A percentile compares a stretch with the other conserved stretches of the same genome.
Conservation (phyloP, 371 early-diverging fungal genomes). For the Mucor irregularis region DNA sequence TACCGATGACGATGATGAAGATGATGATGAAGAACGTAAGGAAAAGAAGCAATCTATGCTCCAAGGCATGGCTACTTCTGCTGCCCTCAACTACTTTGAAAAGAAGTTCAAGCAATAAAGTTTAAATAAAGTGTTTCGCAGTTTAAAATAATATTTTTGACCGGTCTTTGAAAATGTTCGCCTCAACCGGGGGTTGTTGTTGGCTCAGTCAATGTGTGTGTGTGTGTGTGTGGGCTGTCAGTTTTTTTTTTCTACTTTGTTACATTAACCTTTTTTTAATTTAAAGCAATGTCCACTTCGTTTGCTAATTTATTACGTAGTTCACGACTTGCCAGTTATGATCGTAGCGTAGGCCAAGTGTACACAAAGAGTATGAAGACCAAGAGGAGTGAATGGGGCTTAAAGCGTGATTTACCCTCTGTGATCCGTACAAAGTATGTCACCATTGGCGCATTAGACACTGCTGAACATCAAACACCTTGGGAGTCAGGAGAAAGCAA, state of each 20-base stretch:
- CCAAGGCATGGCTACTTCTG: slow-evolving; percentile 27
- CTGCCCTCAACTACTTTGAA: slow-evolving; percentile 28
- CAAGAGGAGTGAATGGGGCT: slow-evolving; percentile 72
- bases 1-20: slow-evolving; percentile 26
- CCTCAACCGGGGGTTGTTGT: neutral
- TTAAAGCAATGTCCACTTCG: slow-evolving; percentile 62
- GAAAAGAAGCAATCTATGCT: slow-evolving; percentile 25
- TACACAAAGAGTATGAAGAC: slow-evolving; percentile 58
- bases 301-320: slow-evolving; percentile 71
- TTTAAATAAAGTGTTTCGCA: neutral
- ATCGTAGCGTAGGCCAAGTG: slow-evolving; percentile 71
- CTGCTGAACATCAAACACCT: slow-evolving; percentile 73
- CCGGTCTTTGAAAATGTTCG: no score
- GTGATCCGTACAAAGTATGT: slow-evolving; percentile 62
- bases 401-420: slow-evolving; percentile 77
- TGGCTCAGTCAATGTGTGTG: neutral
- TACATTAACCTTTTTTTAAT: slow-evolving; percentile 1
- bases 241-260: slow-evolving; percentile 8
- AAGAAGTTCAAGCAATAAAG: slow-evolving; percentile 13
- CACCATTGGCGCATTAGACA: slow-evolving; percentile 65
- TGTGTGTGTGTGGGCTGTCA: no score
- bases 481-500: slow-evolving; percentile 66
- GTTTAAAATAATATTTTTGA: neutral
- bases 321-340: slow-evolving; percentile 74
- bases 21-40: slow-evolving; percentile 27